phyloP scores from a whole-genome alignment of 768 basidiomycete species.

The Xerocomellus chrysenteron region DNA sequence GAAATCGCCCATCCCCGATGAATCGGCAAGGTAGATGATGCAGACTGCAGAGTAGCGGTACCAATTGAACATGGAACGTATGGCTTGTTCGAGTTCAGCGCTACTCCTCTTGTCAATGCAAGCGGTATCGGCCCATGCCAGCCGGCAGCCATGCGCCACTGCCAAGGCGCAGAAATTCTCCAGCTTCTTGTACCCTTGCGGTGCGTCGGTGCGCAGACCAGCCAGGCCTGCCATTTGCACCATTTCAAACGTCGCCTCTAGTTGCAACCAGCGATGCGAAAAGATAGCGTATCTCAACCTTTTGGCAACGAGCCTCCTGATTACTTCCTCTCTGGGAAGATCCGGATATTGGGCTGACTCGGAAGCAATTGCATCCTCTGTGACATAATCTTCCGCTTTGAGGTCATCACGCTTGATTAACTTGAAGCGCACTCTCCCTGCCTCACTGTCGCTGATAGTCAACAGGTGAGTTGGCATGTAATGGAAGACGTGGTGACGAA shows the following conservation, averaged over 20 bases:
- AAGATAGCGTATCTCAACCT: neutral
- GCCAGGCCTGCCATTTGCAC: neutral
- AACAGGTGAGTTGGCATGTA: neutral
- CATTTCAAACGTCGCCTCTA: neutral
- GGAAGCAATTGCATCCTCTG: neutral
- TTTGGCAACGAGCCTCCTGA: neutral
- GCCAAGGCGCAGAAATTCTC: neutral
- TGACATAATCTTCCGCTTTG: neutral
- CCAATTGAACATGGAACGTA: constrained; percentile 10
- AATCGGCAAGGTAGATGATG: neutral
- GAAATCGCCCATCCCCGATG: neutral
- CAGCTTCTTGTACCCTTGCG: neutral
- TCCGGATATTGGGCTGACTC: neutral
- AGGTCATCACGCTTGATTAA: neutral
- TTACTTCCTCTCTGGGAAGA: neutral
- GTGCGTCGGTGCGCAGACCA: neutral
- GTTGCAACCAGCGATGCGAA: neutral
- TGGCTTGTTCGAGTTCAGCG: constrained; percentile 9
- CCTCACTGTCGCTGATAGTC: neutral
- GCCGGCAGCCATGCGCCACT: neutral
- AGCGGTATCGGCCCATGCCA: constrained; percentile 36
- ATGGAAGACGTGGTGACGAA: neutral
- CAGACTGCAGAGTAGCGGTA: constrained; percentile 1
- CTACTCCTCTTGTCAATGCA: constrained; percentile 15
- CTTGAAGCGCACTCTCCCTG: neutral